A percentile compares a stretch with the other conserved stretches of the same genome.
Evolutionary conservation across 495 filamentous ascomycete species (phyloP).

Genomic region (Hypoxylon fuscum): DNA sequence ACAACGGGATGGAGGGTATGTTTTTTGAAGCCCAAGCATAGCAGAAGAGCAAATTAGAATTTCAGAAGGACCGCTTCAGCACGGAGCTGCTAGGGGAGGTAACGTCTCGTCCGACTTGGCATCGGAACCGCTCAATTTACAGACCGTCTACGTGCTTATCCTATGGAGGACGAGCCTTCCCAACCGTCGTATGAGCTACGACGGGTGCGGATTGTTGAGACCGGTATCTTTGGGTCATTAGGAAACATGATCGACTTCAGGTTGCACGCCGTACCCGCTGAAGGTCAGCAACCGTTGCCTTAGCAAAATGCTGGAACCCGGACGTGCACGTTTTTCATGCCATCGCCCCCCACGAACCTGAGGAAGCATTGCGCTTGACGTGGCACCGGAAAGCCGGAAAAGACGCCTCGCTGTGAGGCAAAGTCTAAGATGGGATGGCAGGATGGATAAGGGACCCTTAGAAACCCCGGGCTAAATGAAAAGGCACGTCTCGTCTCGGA

Average conservation of each 20-base stretch:
- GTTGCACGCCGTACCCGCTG: slow-evolving; percentile 10
- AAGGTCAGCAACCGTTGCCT: slow-evolving; percentile 7
- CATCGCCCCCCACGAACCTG: slow-evolving; percentile 18
- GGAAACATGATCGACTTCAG: slow-evolving; percentile 9
- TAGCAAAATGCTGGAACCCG: slow-evolving; percentile 7
- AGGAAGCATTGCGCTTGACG: slow-evolving; percentile 27
- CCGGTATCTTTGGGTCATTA: slow-evolving; percentile 5
- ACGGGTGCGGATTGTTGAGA: slow-evolving; percentile 1
- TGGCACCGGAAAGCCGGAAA: slow-evolving; percentile 32
- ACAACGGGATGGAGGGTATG: slow-evolving; percentile 32
- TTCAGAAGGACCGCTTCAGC: neutral
- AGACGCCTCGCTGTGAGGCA: slow-evolving; percentile 13
- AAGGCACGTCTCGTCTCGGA: slow-evolving; percentile 28
- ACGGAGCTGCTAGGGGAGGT: slow-evolving; percentile 2
- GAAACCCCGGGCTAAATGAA: slow-evolving; percentile 23
- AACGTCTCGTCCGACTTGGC: slow-evolving; percentile 16
- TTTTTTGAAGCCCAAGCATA: slow-evolving; percentile 9
- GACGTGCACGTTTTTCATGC: slow-evolving; percentile 9
- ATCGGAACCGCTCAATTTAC: slow-evolving; percentile 8
- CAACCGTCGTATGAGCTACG: slow-evolving; percentile 5
- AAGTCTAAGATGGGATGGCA: slow-evolving; percentile 28
- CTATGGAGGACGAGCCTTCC: slow-evolving; percentile 2
- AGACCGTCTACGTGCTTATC: slow-evolving; percentile 3
- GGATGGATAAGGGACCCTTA: too few relatives aligned
- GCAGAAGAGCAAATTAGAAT: slow-evolving; percentile 3